A percentile compares a stretch with the other conserved stretches of the same genome.
Evolutionary conservation across 1,284 basidiomycete species (phyloP).

Genomic region (Cryptococcus sp.): DNA sequence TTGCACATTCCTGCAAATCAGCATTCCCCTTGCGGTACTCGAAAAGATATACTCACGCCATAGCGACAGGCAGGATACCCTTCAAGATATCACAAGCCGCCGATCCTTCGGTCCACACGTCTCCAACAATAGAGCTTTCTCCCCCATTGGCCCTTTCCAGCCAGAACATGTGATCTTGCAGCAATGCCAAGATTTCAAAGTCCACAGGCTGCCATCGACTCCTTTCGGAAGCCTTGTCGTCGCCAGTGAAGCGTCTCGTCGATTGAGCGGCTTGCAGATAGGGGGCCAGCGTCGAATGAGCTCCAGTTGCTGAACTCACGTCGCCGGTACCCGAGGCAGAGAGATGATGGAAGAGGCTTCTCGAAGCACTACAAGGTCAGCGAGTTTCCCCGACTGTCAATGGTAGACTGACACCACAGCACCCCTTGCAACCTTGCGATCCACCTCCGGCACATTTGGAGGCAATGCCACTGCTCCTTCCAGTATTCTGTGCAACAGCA

Average conservation of each 20-base stretch:
- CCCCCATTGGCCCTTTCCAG: constrained; percentile 15
- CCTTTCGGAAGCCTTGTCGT: constrained; percentile 19
- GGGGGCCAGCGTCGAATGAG: constrained; percentile 29
- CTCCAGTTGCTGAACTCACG: constrained; percentile 10
- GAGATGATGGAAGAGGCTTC: constrained; percentile 23
- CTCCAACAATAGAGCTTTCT: constrained; percentile 13
- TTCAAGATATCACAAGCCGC: constrained; percentile 33
- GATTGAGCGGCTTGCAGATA: constrained; percentile 35
- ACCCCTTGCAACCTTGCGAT: constrained; percentile 33
- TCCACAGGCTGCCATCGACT: constrained; percentile 37
- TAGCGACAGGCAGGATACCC: constrained; percentile 23
- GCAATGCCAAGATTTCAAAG: constrained; percentile 33
- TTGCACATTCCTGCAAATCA: background rate
- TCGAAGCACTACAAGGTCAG: constrained; percentile 17
- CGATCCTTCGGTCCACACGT: constrained; percentile 40
- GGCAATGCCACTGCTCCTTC: constrained; percentile 23
- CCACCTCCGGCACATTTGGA: constrained; percentile 18
- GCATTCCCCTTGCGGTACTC: too few relatives aligned
- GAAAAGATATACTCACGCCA: constrained; percentile 18
- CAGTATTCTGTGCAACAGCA: constrained; percentile 29
- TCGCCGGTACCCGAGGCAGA: constrained; percentile 10
- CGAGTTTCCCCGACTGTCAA: background rate
- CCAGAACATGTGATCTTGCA: constrained; percentile 33
- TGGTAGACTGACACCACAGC: constrained; percentile 30
- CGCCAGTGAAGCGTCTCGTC: constrained; percentile 20